A percentile compares a stretch with the other conserved stretches of the same genome.
Conservation (phyloP, 768 basidiomycete genomes). For the Astraeus odoratus region DNA sequence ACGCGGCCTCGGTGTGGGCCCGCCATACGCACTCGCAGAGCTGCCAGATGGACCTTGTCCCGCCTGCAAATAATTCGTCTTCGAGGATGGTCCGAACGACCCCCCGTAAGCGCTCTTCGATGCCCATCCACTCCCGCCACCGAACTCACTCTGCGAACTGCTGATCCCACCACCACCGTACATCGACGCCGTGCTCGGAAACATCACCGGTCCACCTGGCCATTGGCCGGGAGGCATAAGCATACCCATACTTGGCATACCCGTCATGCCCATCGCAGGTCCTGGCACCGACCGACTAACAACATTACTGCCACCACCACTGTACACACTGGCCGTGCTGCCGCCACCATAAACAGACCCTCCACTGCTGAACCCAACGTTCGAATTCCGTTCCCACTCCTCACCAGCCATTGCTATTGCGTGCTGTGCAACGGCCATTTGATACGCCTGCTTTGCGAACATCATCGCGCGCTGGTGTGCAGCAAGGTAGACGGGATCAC, state of each 20-base stretch:
- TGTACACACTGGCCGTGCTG: slow-evolving; percentile 42
- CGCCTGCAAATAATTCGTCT: slow-evolving; percentile 1
- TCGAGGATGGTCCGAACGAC: slow-evolving; percentile 38
- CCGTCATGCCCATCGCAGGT: slow-evolving; percentile 32
- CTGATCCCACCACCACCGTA: slow-evolving; percentile 42
- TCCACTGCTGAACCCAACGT: slow-evolving; percentile 35
- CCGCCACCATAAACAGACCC: slow-evolving; percentile 32
- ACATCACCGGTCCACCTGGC: slow-evolving; percentile 41
- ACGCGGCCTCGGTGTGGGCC: slow-evolving; percentile 21
- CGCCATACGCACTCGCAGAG: slow-evolving; percentile 15
- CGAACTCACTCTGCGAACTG: slow-evolving; percentile 59
- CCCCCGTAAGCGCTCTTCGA: slow-evolving; percentile 71
- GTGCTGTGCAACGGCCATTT: slow-evolving; percentile 85
- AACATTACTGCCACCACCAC: slow-evolving; percentile 30
- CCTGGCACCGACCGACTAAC: slow-evolving; percentile 20
- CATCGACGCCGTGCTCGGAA: slow-evolving; percentile 49
- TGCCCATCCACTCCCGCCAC: slow-evolving; percentile 44
- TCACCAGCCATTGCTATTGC: slow-evolving; percentile 85
- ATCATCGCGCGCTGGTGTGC: slow-evolving; percentile 89
- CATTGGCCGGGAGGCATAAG: slow-evolving; percentile 33
- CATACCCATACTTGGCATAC: slow-evolving; percentile 33
- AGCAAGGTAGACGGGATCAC: slow-evolving; percentile 54
- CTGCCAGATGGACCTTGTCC: slow-evolving; percentile 8
- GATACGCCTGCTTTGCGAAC: slow-evolving; percentile 82
- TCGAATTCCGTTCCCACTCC: slow-evolving; percentile 83